These are phyloP conservation scores for Tolypocladium capitatum DNA, from an alignment of 2,329 filamentous ascomycete species.

Conservation along the genomic window DNA sequence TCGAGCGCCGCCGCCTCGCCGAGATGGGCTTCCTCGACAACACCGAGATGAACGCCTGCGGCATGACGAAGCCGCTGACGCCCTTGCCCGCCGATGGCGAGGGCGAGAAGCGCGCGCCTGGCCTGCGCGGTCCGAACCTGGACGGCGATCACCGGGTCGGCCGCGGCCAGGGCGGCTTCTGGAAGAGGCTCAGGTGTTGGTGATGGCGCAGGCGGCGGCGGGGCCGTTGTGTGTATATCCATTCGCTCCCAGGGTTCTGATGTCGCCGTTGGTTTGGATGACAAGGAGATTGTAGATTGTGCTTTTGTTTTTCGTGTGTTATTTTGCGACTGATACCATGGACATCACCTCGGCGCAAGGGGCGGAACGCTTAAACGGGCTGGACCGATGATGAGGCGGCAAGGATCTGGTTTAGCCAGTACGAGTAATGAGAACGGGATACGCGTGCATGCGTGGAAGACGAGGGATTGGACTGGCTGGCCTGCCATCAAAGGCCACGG, in stretches of 20 bases:
- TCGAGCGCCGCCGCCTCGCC: conserved; percentile 40
- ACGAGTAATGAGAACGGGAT: not conserved
- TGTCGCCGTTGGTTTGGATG: not conserved
- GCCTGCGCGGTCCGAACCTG: conserved; percentile 29
- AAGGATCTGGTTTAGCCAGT: not conserved
- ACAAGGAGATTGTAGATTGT: not conserved
- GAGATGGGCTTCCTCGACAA: conserved; percentile 31
- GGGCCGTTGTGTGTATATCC: not conserved
- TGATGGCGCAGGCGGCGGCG: conserved; percentile 12
- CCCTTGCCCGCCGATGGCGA: conserved; percentile 30
- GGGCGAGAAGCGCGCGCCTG: conserved; percentile 32
- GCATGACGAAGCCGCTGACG: conserved; percentile 44
- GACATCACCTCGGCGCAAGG: not conserved
- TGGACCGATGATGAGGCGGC: not conserved
- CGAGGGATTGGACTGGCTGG: not conserved
- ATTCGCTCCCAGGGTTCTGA: not conserved
- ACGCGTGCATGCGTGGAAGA: not conserved
- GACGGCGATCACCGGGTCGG: conserved; percentile 30
- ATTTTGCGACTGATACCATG: conserved; percentile 1
- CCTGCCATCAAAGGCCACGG: no score
- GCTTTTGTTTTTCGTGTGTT: not conserved
- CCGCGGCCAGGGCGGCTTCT: conserved; percentile 33
- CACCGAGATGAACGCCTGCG: conserved; percentile 32
- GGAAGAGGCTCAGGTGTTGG: conserved; percentile 45
- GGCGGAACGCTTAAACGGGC: not conserved